These are phyloP conservation scores for Pseudomassariella vexata DNA, from an alignment of 2,329 filamentous ascomycete species.

Conservation along the genomic window DNA sequence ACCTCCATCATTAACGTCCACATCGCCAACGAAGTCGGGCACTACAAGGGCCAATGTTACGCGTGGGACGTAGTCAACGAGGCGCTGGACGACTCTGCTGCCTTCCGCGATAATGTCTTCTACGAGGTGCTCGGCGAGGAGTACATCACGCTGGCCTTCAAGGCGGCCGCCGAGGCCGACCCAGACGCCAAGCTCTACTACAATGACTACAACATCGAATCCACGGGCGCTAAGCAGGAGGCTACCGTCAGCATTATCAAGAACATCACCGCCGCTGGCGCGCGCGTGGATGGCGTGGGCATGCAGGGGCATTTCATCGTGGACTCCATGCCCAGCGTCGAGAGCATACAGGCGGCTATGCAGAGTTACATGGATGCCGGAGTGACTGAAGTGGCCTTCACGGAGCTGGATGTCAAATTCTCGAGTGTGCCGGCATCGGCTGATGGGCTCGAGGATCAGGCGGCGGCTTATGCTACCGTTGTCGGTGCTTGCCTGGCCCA, in stretches of 20 bases:
- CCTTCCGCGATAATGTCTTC: constrained; percentile 47
- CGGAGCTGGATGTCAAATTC: constrained; percentile 56
- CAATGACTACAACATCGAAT: constrained; percentile 56
- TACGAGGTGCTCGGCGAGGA: constrained; percentile 47
- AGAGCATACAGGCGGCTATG: constrained; percentile 38
- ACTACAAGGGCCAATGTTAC: constrained; percentile 56
- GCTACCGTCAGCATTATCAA: constrained; percentile 37
- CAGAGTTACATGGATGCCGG: constrained; percentile 43
- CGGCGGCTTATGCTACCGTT: constrained; percentile 33
- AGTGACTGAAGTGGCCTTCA: constrained; percentile 50
- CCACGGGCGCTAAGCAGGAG: constrained; percentile 38
- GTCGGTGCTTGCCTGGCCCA: constrained; percentile 26
- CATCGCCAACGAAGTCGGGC: constrained; percentile 49
- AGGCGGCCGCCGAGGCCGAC: constrained; percentile 46
- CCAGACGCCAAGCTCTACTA: constrained; percentile 52
- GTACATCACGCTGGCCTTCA: constrained; percentile 54
- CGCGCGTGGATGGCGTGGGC: constrained; percentile 58
- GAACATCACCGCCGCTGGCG: constrained; percentile 38
- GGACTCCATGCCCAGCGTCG: constrained; percentile 39
- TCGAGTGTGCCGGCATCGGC: constrained; percentile 35
- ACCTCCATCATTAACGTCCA: constrained; percentile 52
- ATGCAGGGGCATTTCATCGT: constrained; percentile 57
- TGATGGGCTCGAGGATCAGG: constrained; percentile 31
- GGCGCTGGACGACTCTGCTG: constrained; percentile 51
- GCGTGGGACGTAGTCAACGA: constrained; percentile 65